A percentile compares a stretch with the other conserved stretches of the same genome.
phyloP scores from a whole-genome alignment of 139 green algal genomes.

The Tetradesmus obliquus region DNA sequence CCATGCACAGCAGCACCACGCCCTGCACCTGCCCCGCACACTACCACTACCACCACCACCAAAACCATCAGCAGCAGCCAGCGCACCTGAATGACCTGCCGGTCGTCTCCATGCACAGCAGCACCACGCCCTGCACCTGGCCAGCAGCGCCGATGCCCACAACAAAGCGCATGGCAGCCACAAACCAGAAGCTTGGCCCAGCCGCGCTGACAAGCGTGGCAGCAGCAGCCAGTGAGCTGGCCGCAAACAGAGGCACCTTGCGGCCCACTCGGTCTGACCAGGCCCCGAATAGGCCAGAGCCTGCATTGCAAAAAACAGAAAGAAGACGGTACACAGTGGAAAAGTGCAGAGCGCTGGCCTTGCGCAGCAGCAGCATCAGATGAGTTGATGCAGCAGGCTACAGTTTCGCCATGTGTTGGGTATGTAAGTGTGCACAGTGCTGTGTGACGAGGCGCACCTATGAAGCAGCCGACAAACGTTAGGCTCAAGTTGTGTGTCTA shows the following conservation, averaged over 20 bases:
- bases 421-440: too few relatives aligned
- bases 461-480: not conserved
- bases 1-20: too few relatives aligned
- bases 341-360: too few relatives aligned
- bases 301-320: not conserved
- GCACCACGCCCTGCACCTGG: slow-evolving; percentile 4
- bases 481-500: not conserved
- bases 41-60: not conserved
- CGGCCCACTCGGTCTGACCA: not conserved
- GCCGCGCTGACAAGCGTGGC: not conserved
- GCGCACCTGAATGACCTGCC: not conserved
- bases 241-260: slow-evolving; percentile 1
- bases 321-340: too few relatives aligned
- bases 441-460: not conserved
- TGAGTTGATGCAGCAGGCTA: too few relatives aligned
- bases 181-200: not conserved
- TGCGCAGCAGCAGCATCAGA: too few relatives aligned
- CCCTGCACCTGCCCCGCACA: too few relatives aligned
- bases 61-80: not conserved
- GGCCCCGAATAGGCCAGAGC: not conserved
- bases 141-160: slow-evolving; percentile 2
- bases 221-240: slow-evolving; percentile 3
- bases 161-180: not conserved
- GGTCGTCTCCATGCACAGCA: slow-evolving; percentile 19
- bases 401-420: too few relatives aligned